Conservation (phyloP, 805 yeast genomes). For the Jamesozyma jinghongensis region DNA sequence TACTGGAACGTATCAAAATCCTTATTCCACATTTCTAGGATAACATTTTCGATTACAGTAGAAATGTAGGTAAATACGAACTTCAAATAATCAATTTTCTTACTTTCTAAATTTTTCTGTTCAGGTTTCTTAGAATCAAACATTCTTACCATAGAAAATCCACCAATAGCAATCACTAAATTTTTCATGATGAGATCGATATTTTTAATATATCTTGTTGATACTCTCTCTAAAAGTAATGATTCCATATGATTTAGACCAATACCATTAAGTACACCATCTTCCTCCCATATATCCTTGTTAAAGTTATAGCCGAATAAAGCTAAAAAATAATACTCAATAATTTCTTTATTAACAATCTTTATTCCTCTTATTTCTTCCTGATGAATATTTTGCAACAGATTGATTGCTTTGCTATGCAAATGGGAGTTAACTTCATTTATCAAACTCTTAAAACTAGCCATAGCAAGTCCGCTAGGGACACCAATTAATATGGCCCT, state of each 20-base stretch:
- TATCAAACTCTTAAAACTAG: slow-evolving; percentile 35
- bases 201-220: slow-evolving; percentile 21
- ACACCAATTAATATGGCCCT: slow-evolving; percentile 49
- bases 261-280: slow-evolving; percentile 6
- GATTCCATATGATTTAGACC: slow-evolving; percentile 12
- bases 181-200: slow-evolving; percentile 20
- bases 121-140: not conserved
- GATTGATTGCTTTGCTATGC: slow-evolving; percentile 17
- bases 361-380: slow-evolving; percentile 19
- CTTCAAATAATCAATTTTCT: slow-evolving; percentile 24
- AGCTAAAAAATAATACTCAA: slow-evolving; percentile 25
- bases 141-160: slow-evolving; percentile 17
- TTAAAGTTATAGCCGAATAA: slow-evolving; percentile 21
- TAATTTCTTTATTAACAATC: slow-evolving; percentile 26
- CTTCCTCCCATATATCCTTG: slow-evolving; percentile 19
- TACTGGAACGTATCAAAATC: slow-evolving; percentile 12
- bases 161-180: slow-evolving; percentile 20
- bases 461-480: slow-evolving; percentile 39
- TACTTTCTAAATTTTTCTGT: slow-evolving; percentile 6
- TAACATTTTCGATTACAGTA: slow-evolving; percentile 27
- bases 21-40: slow-evolving; percentile 24
- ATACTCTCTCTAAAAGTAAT: slow-evolving; percentile 17
- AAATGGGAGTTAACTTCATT: slow-evolving; percentile 30
- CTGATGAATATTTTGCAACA: slow-evolving; percentile 13
- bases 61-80: slow-evolving; percentile 37